A percentile compares a stretch with the other conserved stretches of the same genome.
Conservation (phyloP, 1,139 yeast species). For the Chernovozyma aurita region DNA sequence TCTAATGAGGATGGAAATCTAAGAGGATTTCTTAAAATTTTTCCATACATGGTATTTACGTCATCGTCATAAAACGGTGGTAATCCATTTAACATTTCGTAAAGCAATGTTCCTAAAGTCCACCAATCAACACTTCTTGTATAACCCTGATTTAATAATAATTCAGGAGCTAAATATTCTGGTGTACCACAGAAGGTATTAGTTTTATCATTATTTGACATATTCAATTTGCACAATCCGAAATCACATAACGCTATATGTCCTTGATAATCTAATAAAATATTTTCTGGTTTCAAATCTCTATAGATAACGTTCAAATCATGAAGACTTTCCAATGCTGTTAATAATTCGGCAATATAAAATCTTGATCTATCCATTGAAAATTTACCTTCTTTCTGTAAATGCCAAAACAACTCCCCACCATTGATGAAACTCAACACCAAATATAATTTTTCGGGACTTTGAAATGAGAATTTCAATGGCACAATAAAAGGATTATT, state of each 20-base stretch:
- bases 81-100: constrained; percentile 94
- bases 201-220: constrained; percentile 85
- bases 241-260: constrained; percentile 97
- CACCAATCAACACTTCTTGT: constrained; percentile 97
- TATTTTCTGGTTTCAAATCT: constrained; percentile 94
- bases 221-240: constrained; percentile 91
- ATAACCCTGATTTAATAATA: constrained; percentile 86
- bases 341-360: constrained; percentile 87
- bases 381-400: constrained; percentile 87
- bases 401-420: constrained; percentile 93
- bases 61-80: constrained; percentile 97
- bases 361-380: constrained; percentile 86
- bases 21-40: constrained; percentile 83
- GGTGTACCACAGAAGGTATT: constrained; percentile 97
- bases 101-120: constrained; percentile 90
- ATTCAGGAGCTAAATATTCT: constrained; percentile 93
- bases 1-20: constrained; percentile 88
- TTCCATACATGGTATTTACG: constrained; percentile 90
- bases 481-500: constrained; percentile 99
- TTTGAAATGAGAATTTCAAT: constrained; percentile 88
- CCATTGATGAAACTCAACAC: constrained; percentile 94
- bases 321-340: constrained; percentile 90
- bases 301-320: constrained; percentile 89
- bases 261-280: constrained; percentile 89
- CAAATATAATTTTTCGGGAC: constrained; percentile 87